Evolutionary conservation across 768 basidiomycete species (phyloP), one percentile per base, ranked within the genome.

Genomic region (Antrodiella citrinella): DNA sequence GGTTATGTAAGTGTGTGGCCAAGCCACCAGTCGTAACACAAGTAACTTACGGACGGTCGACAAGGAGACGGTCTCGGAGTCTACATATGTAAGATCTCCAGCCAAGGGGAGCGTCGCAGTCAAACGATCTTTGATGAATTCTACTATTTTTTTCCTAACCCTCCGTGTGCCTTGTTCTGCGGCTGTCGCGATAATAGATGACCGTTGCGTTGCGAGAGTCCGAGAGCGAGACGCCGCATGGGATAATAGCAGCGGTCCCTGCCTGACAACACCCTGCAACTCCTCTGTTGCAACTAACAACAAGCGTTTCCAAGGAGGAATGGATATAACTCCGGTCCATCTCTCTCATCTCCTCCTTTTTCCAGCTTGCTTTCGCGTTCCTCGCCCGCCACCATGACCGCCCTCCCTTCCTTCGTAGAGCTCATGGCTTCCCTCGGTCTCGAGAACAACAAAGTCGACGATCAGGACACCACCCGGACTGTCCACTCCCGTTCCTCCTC

Each of bases 371-470:
- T 50, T 46, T 52, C 48, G 20, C 13, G 44, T 47, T 45, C 25
- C 51, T 54, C 62, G 51, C 65, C 55, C 51, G 47, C 62, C 47
- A 45, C 56, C 59, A 87, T 84, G 83, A 71, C 83, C 63, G 67
- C 85, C 60, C 81, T 91, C 59, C 89, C 89, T 61, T 90, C 89
- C 50, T 91, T 91, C 65, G 81, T 88, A 51, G 82, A 90, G 70
- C 84, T 91, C 64, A 88, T 91, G 86, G 79, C 80, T 54, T 79
- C 89, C 53, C 73, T 91, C 57, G 89, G 86, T 55, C 73, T 91
- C 65, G 80, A 86, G 56, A 74, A 75, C 56, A 65, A 62, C 24
- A 54, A 62, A 54, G 59, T 63, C 24, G 51, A 47, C 47, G 30
- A 15, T 35, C 30, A 57, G 15, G 30, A 24, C 46, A 20, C 38